Percentiles rank a stretch among this genome's conserved stretches.
Evolutionary conservation across 2,329 filamentous ascomycete genomes (phyloP).

Genomic region (Neopestalotiopsis rosae): DNA sequence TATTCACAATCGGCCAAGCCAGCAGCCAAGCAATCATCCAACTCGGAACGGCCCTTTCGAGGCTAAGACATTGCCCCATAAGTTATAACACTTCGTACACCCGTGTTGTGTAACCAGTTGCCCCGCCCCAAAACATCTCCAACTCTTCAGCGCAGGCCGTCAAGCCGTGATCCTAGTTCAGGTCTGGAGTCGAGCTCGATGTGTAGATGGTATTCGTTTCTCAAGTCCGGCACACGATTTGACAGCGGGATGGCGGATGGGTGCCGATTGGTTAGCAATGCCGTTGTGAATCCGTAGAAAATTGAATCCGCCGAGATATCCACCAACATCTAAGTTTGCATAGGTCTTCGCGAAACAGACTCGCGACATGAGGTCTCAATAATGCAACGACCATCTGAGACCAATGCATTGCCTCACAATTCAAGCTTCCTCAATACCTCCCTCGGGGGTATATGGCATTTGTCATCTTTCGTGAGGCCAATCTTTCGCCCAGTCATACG

Average conservation of each 20-base stretch:
- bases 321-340: background rate
- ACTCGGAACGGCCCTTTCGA: slow-evolving; percentile 12
- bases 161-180: background rate
- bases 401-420: background rate
- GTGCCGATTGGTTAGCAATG: background rate
- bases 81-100: background rate
- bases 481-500: background rate
- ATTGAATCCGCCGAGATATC: background rate
- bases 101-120: background rate
- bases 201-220: background rate
- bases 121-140: background rate
- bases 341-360: background rate
- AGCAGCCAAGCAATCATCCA: slow-evolving; percentile 2
- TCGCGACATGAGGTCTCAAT: background rate
- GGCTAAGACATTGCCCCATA: background rate
- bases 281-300: background rate
- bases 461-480: background rate
- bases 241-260: background rate
- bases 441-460: background rate
- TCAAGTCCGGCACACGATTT: background rate
- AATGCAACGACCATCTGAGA: background rate
- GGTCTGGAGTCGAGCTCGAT: background rate
- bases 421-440: background rate
- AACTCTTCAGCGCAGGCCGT: background rate
- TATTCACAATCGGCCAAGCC: background rate